Base-by-base conservation (phyloP, 768 basidiomycete species). In the Termitomyces sp. region DNA sequence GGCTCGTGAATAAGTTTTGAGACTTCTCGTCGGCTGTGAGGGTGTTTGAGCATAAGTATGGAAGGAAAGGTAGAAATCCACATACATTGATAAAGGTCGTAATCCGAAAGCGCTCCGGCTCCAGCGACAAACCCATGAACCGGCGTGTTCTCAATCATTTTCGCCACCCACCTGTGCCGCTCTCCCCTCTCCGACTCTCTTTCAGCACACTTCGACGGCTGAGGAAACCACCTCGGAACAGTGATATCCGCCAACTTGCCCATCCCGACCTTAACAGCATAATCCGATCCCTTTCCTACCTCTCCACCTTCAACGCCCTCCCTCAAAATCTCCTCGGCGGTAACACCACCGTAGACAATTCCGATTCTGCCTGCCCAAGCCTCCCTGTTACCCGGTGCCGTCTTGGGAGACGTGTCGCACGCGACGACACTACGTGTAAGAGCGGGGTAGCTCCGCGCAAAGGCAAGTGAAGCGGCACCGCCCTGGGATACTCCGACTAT, bases 401-500 rank as follows among this genome's bases (percentile, higher is more conserved):
- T 83, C 24, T 71, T 70, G 4, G 80, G 70, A 0, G 74, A 71
- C 0, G 83, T 84, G 61, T 81, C 82, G 62, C 82, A 84, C 0
- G 75, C 79, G n/a, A 84, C 72, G 55, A 84, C 66, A 58, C 75
- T 76, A 39, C 71, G 71, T 3, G 80, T 73, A 38, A 73, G 65
- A 20, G 68, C 58, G 6, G 73, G 72, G 54, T 75, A 76, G 40
- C 76, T 70, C 0, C 76, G 72, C 7, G 75, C 75, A 59, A 82
- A 81, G 1, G 78, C 78, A n/a, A 85, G 76, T 0, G 79, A 76
- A 4, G 78, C 75, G 7, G 82, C 81, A 0, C 83, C 84, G 0
- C 84, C 84, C 62, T 84, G 82, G 1, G 81, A 83, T 7, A 83
- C 84, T 16, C 83, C 84, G 32, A 85, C 78, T 22, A 84, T 68